Conservation (phyloP, 2,329 filamentous ascomycete species). For the Ophiostoma himal-ulmi region DNA sequence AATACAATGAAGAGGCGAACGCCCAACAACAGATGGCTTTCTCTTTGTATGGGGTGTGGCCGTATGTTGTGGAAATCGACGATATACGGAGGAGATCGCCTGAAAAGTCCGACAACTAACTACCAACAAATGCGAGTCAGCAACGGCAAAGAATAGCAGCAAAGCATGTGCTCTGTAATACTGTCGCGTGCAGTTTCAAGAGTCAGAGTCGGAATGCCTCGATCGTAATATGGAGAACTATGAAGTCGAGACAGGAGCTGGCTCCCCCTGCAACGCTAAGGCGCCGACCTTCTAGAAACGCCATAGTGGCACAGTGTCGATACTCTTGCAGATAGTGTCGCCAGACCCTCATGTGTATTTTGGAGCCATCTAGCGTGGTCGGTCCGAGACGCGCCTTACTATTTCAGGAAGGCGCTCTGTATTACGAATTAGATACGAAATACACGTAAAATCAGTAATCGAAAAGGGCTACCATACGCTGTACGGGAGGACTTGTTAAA, state of each 20-base stretch:
- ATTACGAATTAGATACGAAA: background rate
- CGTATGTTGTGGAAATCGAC: background rate
- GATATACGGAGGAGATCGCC: constrained; percentile 10
- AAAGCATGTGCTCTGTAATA: background rate
- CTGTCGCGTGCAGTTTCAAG: background rate
- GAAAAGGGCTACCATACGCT: background rate
- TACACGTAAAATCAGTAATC: background rate
- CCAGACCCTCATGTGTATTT: background rate
- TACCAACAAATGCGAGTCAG: background rate
- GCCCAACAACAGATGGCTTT: background rate
- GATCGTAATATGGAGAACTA: background rate
- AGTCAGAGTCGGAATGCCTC: too few relatives aligned
- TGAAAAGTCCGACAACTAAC: background rate
- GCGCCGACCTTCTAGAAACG: constrained; percentile 18
- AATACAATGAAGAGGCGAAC: background rate
- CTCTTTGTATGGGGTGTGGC: background rate
- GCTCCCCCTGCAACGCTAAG: background rate
- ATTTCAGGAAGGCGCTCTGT: constrained; percentile 5
- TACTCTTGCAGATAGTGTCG: background rate
- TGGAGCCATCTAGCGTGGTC: background rate
- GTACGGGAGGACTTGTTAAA: background rate
- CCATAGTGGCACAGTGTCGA: constrained; percentile 14
- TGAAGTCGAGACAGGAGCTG: background rate
- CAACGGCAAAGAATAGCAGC: background rate
- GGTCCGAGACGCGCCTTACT: constrained; percentile 3